Evolutionary conservation across 2,329 filamentous ascomycete species (phyloP), one percentile per base, ranked within the genome.

Genomic region (Fusarium newnesense): DNA sequence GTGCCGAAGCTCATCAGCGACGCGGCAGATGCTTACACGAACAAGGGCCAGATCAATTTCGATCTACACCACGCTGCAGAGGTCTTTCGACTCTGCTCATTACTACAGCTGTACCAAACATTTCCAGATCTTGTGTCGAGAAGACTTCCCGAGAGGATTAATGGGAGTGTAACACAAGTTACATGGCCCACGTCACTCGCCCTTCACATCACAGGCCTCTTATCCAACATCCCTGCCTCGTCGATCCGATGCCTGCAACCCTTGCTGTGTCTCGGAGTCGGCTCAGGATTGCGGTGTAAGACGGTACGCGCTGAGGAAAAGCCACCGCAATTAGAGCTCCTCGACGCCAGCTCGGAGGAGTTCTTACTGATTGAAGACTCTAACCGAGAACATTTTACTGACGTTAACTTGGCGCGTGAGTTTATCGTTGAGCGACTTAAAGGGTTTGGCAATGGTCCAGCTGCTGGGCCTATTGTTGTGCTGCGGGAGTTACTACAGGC

Each of bases 91-190:
- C 74, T 84, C 6, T 78, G 79, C 0, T 80, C 83, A 1, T 73
- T 84, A 26, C 64, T 84, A 9, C 83, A 84, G 58, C 78, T 84
- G 0, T 83, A 84, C 72, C 79, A 83, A 66, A 83, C 82, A 2
- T 82, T 82, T 18, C 81, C 80, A 4, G 79, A 82, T 19, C 74
- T 82, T 3, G 79, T 81, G 1, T 75, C 77, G 1, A 65, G 78
- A 11, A 78, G 80, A 1, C 61, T 82, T 7, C 79, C 81, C 4
- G 68, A 69, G 6, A 64, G 26, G 12, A 60, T 72, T 15, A 43
- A 56, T 32, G 67, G 53, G 8, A 46, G n/a, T 15, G 42, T 71
- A 13, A 68, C 63, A 7, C 63, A 72, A 6, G 39, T 57, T 13
- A 69, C 65, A 21, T 71, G 67, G 70, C 47, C 70, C n/a, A 73